These are phyloP conservation scores for Syzygium aromaticum DNA, from an alignment of 345 rosid species.

Conservation along the genomic window DNA sequence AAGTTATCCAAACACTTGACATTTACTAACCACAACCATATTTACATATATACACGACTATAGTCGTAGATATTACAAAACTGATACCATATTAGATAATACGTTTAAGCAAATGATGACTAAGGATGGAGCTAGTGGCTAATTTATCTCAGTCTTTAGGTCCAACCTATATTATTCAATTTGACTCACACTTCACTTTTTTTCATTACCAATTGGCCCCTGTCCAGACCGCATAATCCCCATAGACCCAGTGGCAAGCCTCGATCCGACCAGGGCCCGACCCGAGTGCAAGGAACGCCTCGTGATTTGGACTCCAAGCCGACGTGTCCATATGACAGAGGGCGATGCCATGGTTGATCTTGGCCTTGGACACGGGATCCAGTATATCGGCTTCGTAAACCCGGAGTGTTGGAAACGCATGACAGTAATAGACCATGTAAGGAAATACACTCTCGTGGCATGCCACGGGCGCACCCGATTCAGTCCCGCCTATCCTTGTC, in stretches of 20 bases:
- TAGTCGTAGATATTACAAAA: background rate
- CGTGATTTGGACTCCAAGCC: slow-evolving; percentile 65
- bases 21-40: background rate
- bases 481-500: slow-evolving; percentile 51
- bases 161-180: background rate
- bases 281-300: slow-evolving; percentile 67
- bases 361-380: slow-evolving; percentile 32
- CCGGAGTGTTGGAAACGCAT: slow-evolving; percentile 79
- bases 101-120: background rate
- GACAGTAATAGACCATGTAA: slow-evolving; percentile 72
- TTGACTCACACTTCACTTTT: background rate
- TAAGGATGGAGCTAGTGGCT: background rate
- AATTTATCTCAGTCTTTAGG: background rate
- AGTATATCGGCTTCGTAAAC: slow-evolving; percentile 66
- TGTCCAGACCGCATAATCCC: slow-evolving; percentile 73
- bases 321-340: slow-evolving; percentile 85
- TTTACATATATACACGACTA: background rate
- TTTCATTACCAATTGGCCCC: slow-evolving; percentile 13
- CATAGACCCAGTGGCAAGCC: slow-evolving; percentile 84
- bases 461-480: slow-evolving; percentile 58
- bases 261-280: slow-evolving; percentile 70
- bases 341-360: slow-evolving; percentile 72
- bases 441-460: slow-evolving; percentile 88
- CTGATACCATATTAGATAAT: background rate
- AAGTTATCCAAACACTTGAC: background rate